Evolutionary conservation across 768 basidiomycete species (phyloP).

Genomic region (Agrocybe chaxingu): DNA sequence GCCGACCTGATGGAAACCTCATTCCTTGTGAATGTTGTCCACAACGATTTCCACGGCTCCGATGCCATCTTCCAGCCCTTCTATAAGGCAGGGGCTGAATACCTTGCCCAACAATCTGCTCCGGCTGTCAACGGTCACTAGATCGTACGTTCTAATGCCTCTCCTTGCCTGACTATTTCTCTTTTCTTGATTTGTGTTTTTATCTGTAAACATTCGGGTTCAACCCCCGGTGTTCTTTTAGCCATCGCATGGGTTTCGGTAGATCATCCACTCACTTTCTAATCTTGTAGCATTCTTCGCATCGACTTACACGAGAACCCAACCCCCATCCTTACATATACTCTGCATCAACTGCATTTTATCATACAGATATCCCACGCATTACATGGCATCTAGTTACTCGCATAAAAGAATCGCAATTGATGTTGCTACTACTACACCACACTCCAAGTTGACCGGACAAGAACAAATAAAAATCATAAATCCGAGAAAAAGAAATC

Average conservation of each 20-base stretch:
- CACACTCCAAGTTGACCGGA: not conserved
- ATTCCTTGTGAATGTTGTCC: slow-evolving; percentile 92
- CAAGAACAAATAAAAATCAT: slow-evolving; percentile 22
- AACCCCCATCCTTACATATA: slow-evolving; percentile 14
- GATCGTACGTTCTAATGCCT: not conserved
- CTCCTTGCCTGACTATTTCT: slow-evolving; percentile 6
- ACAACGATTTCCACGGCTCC: slow-evolving; percentile 89
- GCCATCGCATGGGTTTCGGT: slow-evolving; percentile 26
- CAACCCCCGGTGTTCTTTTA: slow-evolving; percentile 73
- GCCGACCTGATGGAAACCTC: slow-evolving; percentile 74
- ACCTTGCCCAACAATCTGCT: slow-evolving; percentile 33
- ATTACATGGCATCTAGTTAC: slow-evolving; percentile 23
- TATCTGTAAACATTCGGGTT: slow-evolving; percentile 54
- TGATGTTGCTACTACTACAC: slow-evolving; percentile 5
- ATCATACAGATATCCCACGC: slow-evolving; percentile 29
- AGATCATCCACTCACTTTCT: slow-evolving; percentile 10
- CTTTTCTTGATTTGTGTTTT: slow-evolving; percentile 12
- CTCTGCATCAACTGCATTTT: slow-evolving; percentile 62
- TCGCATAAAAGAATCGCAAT: slow-evolving; percentile 22
- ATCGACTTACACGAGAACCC: not conserved
- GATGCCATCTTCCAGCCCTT: slow-evolving; percentile 88
- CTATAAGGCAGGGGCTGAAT: slow-evolving; percentile 69
- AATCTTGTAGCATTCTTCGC: slow-evolving; percentile 16
- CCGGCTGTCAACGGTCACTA: slow-evolving; percentile 41
- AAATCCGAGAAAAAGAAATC: slow-evolving; percentile 87